Percentiles rank a stretch among this genome's conserved stretches.
Conservation (phyloP, 2,329 filamentous ascomycete species). For the Penicillium expansum region DNA sequence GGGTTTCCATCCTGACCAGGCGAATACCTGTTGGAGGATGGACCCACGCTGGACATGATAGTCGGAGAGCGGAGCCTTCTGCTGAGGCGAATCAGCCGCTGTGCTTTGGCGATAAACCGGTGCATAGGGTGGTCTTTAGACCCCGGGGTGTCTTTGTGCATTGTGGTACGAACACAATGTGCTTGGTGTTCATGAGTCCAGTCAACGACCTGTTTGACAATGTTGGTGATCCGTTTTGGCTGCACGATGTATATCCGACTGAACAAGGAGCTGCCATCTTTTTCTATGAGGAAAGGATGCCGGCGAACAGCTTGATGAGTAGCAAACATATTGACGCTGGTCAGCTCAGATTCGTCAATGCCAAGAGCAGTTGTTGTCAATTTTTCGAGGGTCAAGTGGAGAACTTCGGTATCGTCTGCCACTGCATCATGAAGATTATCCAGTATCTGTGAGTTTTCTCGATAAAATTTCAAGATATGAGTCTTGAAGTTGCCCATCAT, state of each 20-base stretch:
- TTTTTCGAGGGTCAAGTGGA: slow-evolving; percentile 37
- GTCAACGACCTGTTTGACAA: slow-evolving; percentile 50
- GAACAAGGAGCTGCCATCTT: slow-evolving; percentile 35
- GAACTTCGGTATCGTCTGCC: slow-evolving; percentile 37
- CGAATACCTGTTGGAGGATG: slow-evolving; percentile 34
- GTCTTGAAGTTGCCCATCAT: slow-evolving; percentile 37
- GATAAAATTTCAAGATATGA: slow-evolving; percentile 35
- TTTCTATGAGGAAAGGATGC: slow-evolving; percentile 35
- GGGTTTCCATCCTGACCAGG: slow-evolving; percentile 29
- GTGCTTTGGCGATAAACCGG: slow-evolving; percentile 46
- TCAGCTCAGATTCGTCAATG: slow-evolving; percentile 29
- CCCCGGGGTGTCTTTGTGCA: slow-evolving; percentile 24
- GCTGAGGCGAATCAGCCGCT: slow-evolving; percentile 42
- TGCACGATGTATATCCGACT: slow-evolving; percentile 48
- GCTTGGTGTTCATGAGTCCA: slow-evolving; percentile 57
- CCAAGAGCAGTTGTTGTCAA: slow-evolving; percentile 37
- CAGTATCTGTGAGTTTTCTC: slow-evolving; percentile 32
- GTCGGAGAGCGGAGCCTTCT: slow-evolving; percentile 44
- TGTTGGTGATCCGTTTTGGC: slow-evolving; percentile 50
- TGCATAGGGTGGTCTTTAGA: slow-evolving; percentile 40
- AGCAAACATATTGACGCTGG: slow-evolving; percentile 33
- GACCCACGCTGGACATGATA: slow-evolving; percentile 42
- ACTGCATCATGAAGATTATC: slow-evolving; percentile 40
- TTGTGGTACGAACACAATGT: slow-evolving; percentile 28
- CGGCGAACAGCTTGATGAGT: slow-evolving; percentile 35